Base-by-base conservation (phyloP, 78 protist genomes). In the Emiliania huxleyi region DNA sequence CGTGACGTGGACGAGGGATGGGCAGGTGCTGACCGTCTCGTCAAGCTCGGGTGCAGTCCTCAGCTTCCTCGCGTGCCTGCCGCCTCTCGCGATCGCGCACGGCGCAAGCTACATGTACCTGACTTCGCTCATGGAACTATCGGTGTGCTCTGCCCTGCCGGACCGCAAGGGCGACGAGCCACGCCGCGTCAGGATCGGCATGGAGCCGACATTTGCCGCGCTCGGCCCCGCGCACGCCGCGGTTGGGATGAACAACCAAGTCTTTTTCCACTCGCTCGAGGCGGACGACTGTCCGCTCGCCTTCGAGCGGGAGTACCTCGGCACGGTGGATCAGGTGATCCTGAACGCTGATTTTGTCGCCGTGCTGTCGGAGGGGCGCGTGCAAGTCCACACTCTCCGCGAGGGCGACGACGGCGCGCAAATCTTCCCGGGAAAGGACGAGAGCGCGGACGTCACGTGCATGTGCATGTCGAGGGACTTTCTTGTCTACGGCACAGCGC, bases 1-100 rank as follows among this genome's bases (percentile, higher is more conserved):
- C 18, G 1, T 95, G 6, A 55, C 18, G 3, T 97, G 98, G 98
- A 81, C 94, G 19, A 33, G 40, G 4, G 96, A 97, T 44, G 97
- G 97, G 19, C 96, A 93, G 90, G 90, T 97, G 12, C 92, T 97
- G 35, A 77, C 96, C n/a, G 95, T 96, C 33, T 11, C 93, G n/a
- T 90, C 96, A 5, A 46, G 8, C 11, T 29, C 38, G 0, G 98
- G 98, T 49, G 0, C 1, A 45, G n/a, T 96, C 25, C 44, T 87
- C 96, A 52, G 49, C 18, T 92, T 55, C 91, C 93, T 95, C 56
- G 94, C 96, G n/a, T 38, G 29, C 69, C 73, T 95, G 35, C 97
- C 98, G 8, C 46, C 55, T 29, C 79, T 97, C 79, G 42, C 83
- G 15, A 90, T 55, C 15, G 29, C 92, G 23, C 55, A 1, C 26